Conservation (phyloP, 176 grass and related monocot genomes). For the Echinochloa phyllopogon region DNA sequence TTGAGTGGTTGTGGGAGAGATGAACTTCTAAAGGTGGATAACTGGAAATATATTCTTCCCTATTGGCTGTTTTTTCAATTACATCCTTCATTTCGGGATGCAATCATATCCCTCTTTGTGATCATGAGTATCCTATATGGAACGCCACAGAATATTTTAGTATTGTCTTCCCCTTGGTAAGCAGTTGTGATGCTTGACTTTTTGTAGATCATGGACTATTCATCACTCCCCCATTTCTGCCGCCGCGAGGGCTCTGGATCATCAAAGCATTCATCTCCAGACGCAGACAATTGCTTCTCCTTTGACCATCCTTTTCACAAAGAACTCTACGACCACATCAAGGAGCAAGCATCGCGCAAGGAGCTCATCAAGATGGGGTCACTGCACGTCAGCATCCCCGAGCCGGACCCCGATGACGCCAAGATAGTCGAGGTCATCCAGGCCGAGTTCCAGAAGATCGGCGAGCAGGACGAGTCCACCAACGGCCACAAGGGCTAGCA, state of each 20-base stretch:
- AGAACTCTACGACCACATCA: constrained; percentile 68
- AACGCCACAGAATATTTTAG: constrained; percentile 3
- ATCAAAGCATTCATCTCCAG: constrained; percentile 50
- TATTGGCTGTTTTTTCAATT: neutral
- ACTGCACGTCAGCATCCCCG: constrained; percentile 77
- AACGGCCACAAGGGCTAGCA: constrained; percentile 55
- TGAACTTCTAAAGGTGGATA: constrained; percentile 77
- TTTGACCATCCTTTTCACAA: constrained; percentile 88
- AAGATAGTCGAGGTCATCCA: constrained; percentile 75
- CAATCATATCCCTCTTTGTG: neutral
- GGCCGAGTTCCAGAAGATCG: constrained; percentile 77
- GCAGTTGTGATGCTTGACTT: neutral
- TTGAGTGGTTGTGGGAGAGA: constrained; percentile 86
- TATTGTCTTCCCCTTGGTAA: neutral
- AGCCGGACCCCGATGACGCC: constrained; percentile 49
- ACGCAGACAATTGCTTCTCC: constrained; percentile 60
- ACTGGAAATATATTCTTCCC: neutral
- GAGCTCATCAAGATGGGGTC: constrained; percentile 81
- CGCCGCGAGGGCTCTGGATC: constrained; percentile 66
- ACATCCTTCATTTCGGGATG: neutral
- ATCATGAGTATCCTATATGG: neutral
- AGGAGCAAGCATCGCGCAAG: constrained; percentile 46
- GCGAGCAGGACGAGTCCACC: constrained; percentile 43
- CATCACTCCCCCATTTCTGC: constrained; percentile 91
- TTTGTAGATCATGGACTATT: constrained; percentile 83